Evolutionary conservation across 139 green algal species (phyloP), one percentile per base, ranked within the genome.

Genomic region (Chlamydomonas schloesseri): DNA sequence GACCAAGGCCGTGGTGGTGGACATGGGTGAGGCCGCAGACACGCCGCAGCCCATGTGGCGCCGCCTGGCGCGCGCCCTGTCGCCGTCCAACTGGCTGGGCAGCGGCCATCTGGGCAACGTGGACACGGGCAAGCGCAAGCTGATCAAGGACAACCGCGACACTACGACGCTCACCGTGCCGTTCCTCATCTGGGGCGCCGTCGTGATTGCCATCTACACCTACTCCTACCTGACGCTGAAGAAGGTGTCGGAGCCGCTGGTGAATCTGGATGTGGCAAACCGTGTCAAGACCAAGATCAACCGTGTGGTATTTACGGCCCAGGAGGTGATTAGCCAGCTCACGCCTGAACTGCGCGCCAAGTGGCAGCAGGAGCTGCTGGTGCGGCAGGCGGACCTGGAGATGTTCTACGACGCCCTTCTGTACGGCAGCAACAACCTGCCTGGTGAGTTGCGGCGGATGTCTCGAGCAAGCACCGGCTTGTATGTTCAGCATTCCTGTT

Each of bases 151-250:
- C 80, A 89, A 81, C 34, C 36, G 58, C 26, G 83, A 86, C 71
- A 79, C 84, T 10, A 62, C 86, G 42, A 31, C 50, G 57, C 79
- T 91, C 6, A 72, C 83, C 20, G 42, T 83, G 68, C 88, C 88
- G 1, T 89, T 88, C 50, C 18, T 88, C 42, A 3, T 89, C 55
- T 91, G 83, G 83, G 88, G 88, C 46, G 47, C 82, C 8, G 29
- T 91, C 28, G 84, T 91, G 2, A 75, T 91, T 26, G 50, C 73
- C 23, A 82, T 91, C 64, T 91, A 91, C 64, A 87, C 68, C 28
- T 75, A 81, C 33, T 88, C 78, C 20, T 91, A 89, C 79, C 34
- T 87, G 15, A 79, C 81, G 29, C 55, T 87, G 4, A 87, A 87
- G 53, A 71, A 71, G 69, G 81, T 87, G 29, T 42, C 80, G 10